Evolutionary conservation across 2,329 filamentous ascomycete species (phyloP).

Genomic region (Aspergillus ochraceus): DNA sequence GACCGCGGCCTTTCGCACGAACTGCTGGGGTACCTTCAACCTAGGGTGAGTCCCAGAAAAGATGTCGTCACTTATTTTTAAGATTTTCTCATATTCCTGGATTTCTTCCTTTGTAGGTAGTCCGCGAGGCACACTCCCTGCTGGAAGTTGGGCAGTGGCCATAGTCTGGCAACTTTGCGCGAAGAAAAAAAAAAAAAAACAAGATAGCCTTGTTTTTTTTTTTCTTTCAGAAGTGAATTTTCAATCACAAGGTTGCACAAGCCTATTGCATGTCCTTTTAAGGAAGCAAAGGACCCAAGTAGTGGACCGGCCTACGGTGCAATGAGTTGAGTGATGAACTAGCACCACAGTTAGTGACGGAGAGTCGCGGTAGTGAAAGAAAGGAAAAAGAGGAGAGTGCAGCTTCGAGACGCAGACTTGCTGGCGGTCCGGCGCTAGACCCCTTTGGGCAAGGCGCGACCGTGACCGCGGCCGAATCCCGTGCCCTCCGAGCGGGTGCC

Average conservation of each 20-base stretch:
- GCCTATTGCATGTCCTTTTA: neutral
- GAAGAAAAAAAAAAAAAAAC: neutral
- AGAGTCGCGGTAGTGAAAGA: neutral
- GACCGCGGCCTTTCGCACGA: conserved; percentile 43
- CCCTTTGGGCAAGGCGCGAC: neutral
- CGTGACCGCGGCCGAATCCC: neutral
- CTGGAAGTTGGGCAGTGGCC: conserved; percentile 34
- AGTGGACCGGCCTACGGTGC: neutral
- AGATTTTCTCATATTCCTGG: conserved; percentile 74
- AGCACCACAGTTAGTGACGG: neutral
- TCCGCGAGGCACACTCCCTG: conserved; percentile 29
- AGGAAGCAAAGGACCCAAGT: neutral
- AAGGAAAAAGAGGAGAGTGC: neutral
- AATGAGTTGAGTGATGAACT: neutral
- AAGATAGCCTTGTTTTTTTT: neutral
- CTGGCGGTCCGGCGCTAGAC: neutral
- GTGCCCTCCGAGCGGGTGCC: neutral
- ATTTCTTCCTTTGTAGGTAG: conserved; percentile 55
- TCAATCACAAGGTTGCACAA: neutral
- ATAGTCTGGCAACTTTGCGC: conserved; percentile 24
- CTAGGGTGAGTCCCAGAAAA: conserved; percentile 68
- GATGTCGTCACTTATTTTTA: conserved; percentile 77
- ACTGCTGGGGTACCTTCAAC: conserved; percentile 58
- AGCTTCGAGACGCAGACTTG: neutral
- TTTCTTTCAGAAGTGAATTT: neutral